A percentile compares a stretch with the other conserved stretches of the same genome.
phyloP scores from a whole-genome alignment of 345 rosid species.

The Salix purpurea region DNA sequence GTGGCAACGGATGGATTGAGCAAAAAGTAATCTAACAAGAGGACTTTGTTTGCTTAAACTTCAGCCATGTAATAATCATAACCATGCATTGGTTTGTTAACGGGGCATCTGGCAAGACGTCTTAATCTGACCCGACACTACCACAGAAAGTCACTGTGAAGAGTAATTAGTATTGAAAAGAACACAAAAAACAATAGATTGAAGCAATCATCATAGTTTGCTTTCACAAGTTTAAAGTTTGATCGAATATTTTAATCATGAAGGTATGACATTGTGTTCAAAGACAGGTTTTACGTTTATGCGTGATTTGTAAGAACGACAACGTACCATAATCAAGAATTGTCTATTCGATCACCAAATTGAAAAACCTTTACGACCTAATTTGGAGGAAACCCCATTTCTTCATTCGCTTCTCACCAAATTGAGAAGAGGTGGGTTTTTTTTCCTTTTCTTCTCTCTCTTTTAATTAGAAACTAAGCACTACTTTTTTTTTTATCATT shows the following conservation, averaged over 20 bases:
- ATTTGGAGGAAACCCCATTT: neutral
- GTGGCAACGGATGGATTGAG: neutral
- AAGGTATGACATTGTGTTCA: constrained; percentile 17
- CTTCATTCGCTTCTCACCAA: neutral
- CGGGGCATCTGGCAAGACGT: constrained; percentile 34
- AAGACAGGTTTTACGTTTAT: constrained; percentile 22
- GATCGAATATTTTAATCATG: constrained; percentile 24
- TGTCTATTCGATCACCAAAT: constrained; percentile 27
- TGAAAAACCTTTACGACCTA: constrained; percentile 11
- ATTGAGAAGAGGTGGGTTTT: neutral
- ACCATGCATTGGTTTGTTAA: constrained; percentile 21
- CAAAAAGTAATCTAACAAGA: neutral
- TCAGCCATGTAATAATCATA: constrained; percentile 5
- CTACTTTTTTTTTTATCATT: too few relatives aligned
- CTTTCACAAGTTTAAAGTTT: constrained; percentile 21
- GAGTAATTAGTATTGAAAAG: constrained; percentile 1
- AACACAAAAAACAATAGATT: neutral
- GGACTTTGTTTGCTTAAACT: neutral
- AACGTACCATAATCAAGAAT: constrained; percentile 5
- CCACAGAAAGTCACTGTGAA: constrained; percentile 24
- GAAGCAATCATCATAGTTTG: constrained; percentile 11
- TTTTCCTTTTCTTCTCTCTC: too few relatives aligned
- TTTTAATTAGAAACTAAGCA: neutral
- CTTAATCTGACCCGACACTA: constrained; percentile 36
- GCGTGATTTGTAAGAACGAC: constrained; percentile 12